A percentile compares a stretch with the other conserved stretches of the same genome.
phyloP scores from a whole-genome alignment of 2,329 filamentous ascomycete genomes.

The Fusarium anguioides region DNA sequence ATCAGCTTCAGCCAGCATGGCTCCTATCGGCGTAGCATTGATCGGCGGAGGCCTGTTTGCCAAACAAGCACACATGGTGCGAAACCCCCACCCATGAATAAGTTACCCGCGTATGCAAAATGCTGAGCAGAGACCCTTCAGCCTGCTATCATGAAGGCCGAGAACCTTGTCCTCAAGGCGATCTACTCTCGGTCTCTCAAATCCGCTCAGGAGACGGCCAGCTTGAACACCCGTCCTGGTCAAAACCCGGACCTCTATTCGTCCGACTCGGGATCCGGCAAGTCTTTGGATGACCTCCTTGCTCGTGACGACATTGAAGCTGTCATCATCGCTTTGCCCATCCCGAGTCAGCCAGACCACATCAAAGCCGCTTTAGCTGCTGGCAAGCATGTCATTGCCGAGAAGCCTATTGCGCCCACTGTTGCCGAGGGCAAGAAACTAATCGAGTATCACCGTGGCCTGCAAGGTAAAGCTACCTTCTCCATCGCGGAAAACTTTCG shows the following conservation, averaged over 20 bases:
- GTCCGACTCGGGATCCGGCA: slow-evolving; percentile 61
- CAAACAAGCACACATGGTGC: slow-evolving; percentile 66
- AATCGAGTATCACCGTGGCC: slow-evolving; percentile 49
- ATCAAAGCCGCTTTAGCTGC: slow-evolving; percentile 69
- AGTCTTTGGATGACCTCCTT: slow-evolving; percentile 63
- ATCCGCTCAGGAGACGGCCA: slow-evolving; percentile 62
- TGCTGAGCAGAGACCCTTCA: slow-evolving; percentile 31
- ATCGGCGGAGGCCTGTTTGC: slow-evolving; percentile 73
- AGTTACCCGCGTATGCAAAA: slow-evolving; percentile 1
- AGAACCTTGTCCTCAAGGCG: slow-evolving; percentile 67
- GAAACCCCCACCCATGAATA: slow-evolving; percentile 22
- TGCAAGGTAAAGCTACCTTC: slow-evolving; percentile 56
- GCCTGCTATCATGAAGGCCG: slow-evolving; percentile 68
- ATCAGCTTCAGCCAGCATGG: slow-evolving; percentile 42
- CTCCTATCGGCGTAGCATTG: slow-evolving; percentile 65
- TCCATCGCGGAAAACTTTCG: slow-evolving; percentile 80
- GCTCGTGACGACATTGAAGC: slow-evolving; percentile 64
- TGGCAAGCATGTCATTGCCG: slow-evolving; percentile 76
- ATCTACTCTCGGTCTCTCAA: slow-evolving; percentile 72
- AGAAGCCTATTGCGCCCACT: slow-evolving; percentile 75
- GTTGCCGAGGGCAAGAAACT: slow-evolving; percentile 57
- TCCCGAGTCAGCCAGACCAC: slow-evolving; percentile 67
- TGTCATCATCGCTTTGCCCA: slow-evolving; percentile 71
- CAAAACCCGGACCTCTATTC: slow-evolving; percentile 64
- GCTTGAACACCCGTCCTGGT: slow-evolving; percentile 50